phyloP scores from a whole-genome alignment of 257 asterid genomes.

The Solanum sitiens region DNA sequence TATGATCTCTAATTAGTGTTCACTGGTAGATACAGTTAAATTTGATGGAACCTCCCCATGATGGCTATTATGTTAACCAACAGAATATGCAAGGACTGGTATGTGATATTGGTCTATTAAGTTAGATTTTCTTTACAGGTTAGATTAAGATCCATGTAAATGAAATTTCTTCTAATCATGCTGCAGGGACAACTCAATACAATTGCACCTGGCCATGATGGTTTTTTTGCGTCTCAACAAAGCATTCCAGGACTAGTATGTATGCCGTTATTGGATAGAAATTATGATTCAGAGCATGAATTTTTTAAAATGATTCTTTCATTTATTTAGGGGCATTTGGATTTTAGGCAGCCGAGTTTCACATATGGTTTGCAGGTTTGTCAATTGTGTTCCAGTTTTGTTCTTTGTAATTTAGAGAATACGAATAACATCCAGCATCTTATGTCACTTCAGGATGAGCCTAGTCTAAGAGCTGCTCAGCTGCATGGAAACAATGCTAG shows the following conservation, averaged over 20 bases:
- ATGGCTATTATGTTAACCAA: slow-evolving; percentile 66
- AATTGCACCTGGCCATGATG: slow-evolving; percentile 60
- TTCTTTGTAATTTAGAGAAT: not conserved
- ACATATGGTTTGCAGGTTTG: slow-evolving; percentile 67
- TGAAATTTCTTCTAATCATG: not conserved
- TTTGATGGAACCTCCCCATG: slow-evolving; percentile 95
- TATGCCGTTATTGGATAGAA: not conserved
- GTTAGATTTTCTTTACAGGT: not conserved
- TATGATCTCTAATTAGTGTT: not conserved
- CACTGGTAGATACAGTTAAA: slow-evolving; percentile 56
- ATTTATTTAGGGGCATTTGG: slow-evolving; percentile 66
- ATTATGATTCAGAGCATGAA: not conserved
- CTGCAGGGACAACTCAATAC: slow-evolving; percentile 71
- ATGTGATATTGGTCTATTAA: not conserved
- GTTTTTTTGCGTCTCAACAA: slow-evolving; percentile 60
- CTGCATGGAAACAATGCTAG: slow-evolving; percentile 43
- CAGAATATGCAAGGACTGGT: slow-evolving; percentile 82
- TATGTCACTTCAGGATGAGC: slow-evolving; percentile 53
- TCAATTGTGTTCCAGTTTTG: not conserved
- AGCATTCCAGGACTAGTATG: slow-evolving; percentile 67
- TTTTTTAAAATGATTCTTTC: not conserved
- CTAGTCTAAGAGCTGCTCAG: slow-evolving; percentile 49
- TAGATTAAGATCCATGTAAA: not conserved
- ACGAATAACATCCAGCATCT: not conserved
- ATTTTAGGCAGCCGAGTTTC: slow-evolving; percentile 70